A percentile compares a stretch with the other conserved stretches of the same genome.
Evolutionary conservation across 192 early-diverging fungal species (phyloP).

Genomic region (Obelidium mucronatum): DNA sequence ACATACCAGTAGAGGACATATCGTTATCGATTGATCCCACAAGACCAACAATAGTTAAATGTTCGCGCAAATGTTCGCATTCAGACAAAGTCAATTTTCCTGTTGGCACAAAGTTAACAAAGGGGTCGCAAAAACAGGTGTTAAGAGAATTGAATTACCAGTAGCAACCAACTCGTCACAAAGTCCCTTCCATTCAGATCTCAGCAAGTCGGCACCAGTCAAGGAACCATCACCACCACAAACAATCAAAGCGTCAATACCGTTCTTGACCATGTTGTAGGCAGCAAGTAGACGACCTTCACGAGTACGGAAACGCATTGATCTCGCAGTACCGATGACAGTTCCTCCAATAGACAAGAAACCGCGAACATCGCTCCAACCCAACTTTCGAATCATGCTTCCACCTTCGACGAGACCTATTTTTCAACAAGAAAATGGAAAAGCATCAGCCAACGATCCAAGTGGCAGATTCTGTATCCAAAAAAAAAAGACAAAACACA

Average conservation of each 20-base stretch:
- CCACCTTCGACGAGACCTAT: slow-evolving; percentile 93
- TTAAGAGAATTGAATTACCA: slow-evolving; percentile 12
- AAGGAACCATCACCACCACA: slow-evolving; percentile 97
- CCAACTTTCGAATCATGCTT: slow-evolving; percentile 79
- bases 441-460: not conserved
- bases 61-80: slow-evolving; percentile 62
- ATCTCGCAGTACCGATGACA: slow-evolving; percentile 92
- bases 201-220: slow-evolving; percentile 92
- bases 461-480: not conserved
- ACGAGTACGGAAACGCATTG: slow-evolving; percentile 81
- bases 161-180: slow-evolving; percentile 74
- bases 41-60: slow-evolving; percentile 93
- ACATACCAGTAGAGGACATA: slow-evolving; percentile 59
- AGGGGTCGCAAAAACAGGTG: too few species aligned
- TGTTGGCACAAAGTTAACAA: too few species aligned
- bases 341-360: slow-evolving; percentile 88
- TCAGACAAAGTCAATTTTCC: slow-evolving; percentile 67
- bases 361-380: slow-evolving; percentile 92
- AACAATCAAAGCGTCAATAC: slow-evolving; percentile 94
- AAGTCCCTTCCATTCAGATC: slow-evolving; percentile 89
- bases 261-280: slow-evolving; percentile 85
- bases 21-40: slow-evolving; percentile 99
- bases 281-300: slow-evolving; percentile 85
- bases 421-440: slow-evolving; percentile 9
- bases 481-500: slow-evolving; percentile 5